These are phyloP conservation scores for Gossypium thurberi DNA, from an alignment of 345 rosid genomes.

Conservation along the genomic window DNA sequence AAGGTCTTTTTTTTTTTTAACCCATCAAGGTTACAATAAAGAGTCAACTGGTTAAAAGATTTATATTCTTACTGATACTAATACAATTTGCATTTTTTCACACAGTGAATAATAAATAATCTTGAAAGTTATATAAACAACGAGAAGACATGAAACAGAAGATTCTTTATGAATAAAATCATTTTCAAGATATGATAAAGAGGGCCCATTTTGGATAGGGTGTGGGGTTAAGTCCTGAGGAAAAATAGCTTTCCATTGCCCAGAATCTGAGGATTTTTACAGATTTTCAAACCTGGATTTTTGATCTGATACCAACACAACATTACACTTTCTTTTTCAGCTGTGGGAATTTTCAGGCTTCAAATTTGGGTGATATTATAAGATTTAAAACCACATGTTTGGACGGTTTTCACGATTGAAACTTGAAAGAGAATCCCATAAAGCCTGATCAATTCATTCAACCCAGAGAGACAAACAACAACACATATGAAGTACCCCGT, in stretches of 20 bases:
- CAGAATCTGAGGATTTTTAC: no score
- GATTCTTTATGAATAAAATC: background rate
- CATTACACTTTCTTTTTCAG: no score
- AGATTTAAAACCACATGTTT: constrained; percentile 15
- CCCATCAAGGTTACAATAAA: background rate
- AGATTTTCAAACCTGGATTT: no score
- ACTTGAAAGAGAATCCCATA: constrained; percentile 24
- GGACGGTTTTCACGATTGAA: constrained; percentile 7
- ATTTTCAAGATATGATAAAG: no score
- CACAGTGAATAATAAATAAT: background rate
- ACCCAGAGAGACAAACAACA: background rate
- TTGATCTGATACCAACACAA: no score
- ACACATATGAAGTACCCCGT: constrained; percentile 8
- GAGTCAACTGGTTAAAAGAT: background rate
- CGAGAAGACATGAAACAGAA: background rate
- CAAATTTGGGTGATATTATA: background rate
- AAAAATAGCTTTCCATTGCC: no score
- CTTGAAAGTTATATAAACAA: background rate
- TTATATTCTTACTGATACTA: background rate
- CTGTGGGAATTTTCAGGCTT: background rate
- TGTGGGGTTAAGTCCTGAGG: no score
- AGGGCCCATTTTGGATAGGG: no score
- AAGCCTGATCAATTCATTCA: constrained; percentile 18
- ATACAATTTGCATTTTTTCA: background rate
- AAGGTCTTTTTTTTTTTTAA: no score